Conservation (phyloP, 2,329 filamentous ascomycete species). For the Chaetothyriales sp. region DNA sequence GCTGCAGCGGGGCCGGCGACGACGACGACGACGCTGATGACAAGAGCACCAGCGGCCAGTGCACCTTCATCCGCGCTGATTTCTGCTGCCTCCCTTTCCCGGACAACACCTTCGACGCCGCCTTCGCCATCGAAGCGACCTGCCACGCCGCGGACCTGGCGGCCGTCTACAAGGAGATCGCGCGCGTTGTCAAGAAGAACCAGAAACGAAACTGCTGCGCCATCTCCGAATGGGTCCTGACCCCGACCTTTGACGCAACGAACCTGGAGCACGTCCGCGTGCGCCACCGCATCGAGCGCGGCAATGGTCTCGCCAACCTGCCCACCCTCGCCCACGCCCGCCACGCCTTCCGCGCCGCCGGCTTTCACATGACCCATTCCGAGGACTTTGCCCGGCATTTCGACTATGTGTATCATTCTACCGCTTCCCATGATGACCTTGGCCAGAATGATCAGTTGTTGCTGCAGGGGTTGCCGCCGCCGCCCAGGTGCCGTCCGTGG, state of each 20-base stretch:
- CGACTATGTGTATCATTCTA: constrained; percentile 1
- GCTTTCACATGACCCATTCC: constrained; percentile 18
- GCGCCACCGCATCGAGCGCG: constrained; percentile 20
- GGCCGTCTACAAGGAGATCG: constrained; percentile 19
- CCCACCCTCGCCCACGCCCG: constrained; percentile 13
- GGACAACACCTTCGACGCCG: constrained; percentile 20
- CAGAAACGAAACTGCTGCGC: constrained; percentile 1
- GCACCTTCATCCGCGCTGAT: constrained; percentile 17
- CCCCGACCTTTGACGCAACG: constrained; percentile 17
- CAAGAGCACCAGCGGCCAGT: constrained; percentile 1
- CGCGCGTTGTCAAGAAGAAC: constrained; percentile 21
- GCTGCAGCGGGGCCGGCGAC: neutral
- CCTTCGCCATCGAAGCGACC: constrained; percentile 22
- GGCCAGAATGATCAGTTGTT: neutral
- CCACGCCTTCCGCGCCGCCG: constrained; percentile 15
- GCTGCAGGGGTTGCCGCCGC: neutral
- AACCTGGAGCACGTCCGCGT: constrained; percentile 17
- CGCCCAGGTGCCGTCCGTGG: constrained; percentile 14
- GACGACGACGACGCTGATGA: neutral
- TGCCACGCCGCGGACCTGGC: constrained; percentile 20
- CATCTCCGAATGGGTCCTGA: constrained; percentile 22
- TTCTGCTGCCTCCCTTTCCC: constrained; percentile 20
- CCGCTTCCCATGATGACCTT: neutral
- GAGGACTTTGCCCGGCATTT: constrained; percentile 19
- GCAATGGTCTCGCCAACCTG: constrained; percentile 20